Evolutionary conservation across 768 basidiomycete genomes (phyloP), one percentile per base, ranked within the genome.

Genomic region (Cantharellus anzutake): DNA sequence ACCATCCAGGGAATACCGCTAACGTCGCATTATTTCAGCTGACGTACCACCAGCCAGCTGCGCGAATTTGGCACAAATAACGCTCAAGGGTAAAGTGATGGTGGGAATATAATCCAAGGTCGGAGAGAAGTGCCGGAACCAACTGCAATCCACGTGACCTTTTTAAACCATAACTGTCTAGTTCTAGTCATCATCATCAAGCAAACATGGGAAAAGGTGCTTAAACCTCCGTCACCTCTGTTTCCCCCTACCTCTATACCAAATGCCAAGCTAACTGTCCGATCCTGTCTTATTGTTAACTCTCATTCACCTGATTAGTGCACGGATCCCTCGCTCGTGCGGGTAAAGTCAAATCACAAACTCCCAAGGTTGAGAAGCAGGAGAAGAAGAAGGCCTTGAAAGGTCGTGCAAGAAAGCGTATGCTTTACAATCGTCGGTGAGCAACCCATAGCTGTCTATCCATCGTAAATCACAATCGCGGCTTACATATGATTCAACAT

Each of bases 291-390:
- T 60, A 51, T 56, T 39, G 41, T 39, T 29, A 20, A 42, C 38
- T 59, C 37, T 41, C 38, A 7, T 11, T 55, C 52, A 7, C 11
- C 29, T 14, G 14, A 16, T 39, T 52, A 91, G 92, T 94, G 76
- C 92, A 97, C 86, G 92, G 92, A 73, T 97, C 92, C 72, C 91
- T 94, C 76, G 92, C 92, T 76, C 92, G 92, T 79, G 92, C 92
- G 72, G 93, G 93, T 73, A 97, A 98, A 82, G 94, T 97, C 79
- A 96, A 91, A 77, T 89, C 87, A 67, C 90, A 93, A 76, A 88
- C 85, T 69, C 93, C 93, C 69, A 97, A 97, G 76, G 94, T 96
- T 70, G 94, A 96, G 69, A 82, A 84, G 73, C 90, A 94, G 77
- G 94, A 97, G 78, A 97, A 96, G 85, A 92, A 92, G 85, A 97